These are phyloP conservation scores for Fagopyrum tataricum DNA, from an alignment of 148 eudicot genomes.

Conservation along the genomic window DNA sequence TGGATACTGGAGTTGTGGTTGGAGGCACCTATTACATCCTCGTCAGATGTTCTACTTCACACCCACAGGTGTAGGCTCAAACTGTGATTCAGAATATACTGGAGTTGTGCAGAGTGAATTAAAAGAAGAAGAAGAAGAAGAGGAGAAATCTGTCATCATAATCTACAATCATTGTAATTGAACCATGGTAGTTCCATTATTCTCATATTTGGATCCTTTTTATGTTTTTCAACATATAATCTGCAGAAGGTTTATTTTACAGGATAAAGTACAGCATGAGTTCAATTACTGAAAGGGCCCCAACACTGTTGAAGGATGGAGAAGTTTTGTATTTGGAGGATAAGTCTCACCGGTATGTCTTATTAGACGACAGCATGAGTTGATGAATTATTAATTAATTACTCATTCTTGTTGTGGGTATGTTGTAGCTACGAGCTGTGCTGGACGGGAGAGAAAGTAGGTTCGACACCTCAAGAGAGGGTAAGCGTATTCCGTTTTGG, in stretches of 20 bases:
- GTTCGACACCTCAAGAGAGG: too few relatives aligned
- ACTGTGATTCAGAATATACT: too few relatives aligned
- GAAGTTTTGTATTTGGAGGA: slow-evolving; percentile 93
- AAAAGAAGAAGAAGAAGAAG: slow-evolving; percentile 72
- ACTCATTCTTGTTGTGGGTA: neutral
- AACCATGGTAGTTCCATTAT: slow-evolving; percentile 63
- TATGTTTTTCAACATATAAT: neutral
- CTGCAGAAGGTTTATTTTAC: slow-evolving; percentile 11
- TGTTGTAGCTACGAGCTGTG: slow-evolving; percentile 79
- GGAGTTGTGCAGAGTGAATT: slow-evolving; percentile 54
- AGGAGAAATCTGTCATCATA: slow-evolving; percentile 83
- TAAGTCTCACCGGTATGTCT: slow-evolving; percentile 60
- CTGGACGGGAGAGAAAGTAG: slow-evolving; percentile 68
- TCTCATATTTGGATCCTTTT: neutral
- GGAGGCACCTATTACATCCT: slow-evolving; percentile 77
- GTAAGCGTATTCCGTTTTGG: slow-evolving; percentile 83
- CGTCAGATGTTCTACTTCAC: too few relatives aligned
- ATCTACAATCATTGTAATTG: slow-evolving; percentile 90
- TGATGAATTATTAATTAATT: neutral
- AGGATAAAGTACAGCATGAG: slow-evolving; percentile 92
- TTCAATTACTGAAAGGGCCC: slow-evolving; percentile 87
- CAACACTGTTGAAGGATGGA: slow-evolving; percentile 86
- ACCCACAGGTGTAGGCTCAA: too few relatives aligned
- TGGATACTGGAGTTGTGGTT: slow-evolving; percentile 77
- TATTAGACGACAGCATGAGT: too few relatives aligned